Base-by-base conservation (phyloP, 23 red algal species). In the Gracilaria vermiculophylla region DNA sequence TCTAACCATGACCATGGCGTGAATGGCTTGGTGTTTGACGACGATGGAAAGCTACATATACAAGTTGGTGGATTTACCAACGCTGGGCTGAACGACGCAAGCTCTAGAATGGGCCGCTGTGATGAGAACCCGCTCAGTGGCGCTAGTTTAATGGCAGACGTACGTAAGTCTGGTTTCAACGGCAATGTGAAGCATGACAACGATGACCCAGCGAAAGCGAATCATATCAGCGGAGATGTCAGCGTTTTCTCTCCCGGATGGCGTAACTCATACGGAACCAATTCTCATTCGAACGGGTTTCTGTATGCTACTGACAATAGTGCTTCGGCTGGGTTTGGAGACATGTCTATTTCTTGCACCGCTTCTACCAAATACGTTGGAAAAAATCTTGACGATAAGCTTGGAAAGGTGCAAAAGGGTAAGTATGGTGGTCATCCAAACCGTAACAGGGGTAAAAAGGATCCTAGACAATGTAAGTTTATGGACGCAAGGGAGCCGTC, bases 371-470 rank as follows among this genome's bases (percentile, higher is more conserved):
- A 60, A 7, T 76, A 73, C 62, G 37, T 62, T 24, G 57, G 64
- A 10, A 54, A 80, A 41, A 81, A 66, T 80, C 69, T 77, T 19
- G 61, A 80, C 23, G 90, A 93, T 37, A 86, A 86, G 54, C 56
- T 93, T 35, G 40, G 51, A 33, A 79, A 78, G 20, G 90, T 93
- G 7, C 9, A 36, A 2, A 64, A 78, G 13, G 80, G 90, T 5
- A 85, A 78, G n/a, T 93, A 93, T 78, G 50, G 33, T 16, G 90
- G 90, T 11, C 90, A 93, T 72, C 90, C 89, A 11, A 93, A 93
- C 62, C 62, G 90, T 16, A 93, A 93, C 74, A 57, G 80, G 34
- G 90, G 80, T 41, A 36, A 70, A 10, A 49, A 58, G 44, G 90
- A 85, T 37, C 43, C 73, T 27, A 14, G 71, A 29, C 24, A 81